Conservation (phyloP, 176 grass and related monocot genomes). For the Aechmea fasciata region DNA sequence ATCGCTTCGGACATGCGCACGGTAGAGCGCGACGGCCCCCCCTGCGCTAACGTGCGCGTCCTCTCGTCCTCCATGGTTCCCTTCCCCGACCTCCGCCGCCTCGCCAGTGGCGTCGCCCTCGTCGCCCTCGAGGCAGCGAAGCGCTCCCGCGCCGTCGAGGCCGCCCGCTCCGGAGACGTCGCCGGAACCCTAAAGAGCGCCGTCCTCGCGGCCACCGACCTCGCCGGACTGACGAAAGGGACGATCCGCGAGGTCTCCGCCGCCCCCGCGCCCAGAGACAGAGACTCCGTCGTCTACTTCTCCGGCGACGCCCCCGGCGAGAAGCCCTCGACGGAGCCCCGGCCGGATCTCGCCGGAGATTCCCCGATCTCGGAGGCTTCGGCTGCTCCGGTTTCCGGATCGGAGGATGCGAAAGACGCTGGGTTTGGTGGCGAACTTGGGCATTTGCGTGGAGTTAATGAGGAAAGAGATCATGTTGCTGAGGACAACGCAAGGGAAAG, state of each 20-base stretch:
- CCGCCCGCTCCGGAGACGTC: constrained; percentile 27
- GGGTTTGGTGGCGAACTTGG: not conserved
- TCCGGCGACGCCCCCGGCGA: not conserved
- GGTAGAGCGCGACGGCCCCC: not conserved
- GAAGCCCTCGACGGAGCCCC: constrained; percentile 19
- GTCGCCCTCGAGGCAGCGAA: constrained; percentile 48
- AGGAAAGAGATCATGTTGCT: not conserved
- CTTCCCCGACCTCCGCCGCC: constrained; percentile 44
- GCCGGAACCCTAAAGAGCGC: constrained; percentile 23
- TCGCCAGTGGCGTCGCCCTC: constrained; percentile 44
- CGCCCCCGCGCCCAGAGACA: constrained; percentile 5
- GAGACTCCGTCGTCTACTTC: constrained; percentile 57
- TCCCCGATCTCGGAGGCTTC: not conserved
- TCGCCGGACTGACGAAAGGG: constrained; percentile 68
- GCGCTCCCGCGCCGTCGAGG: constrained; percentile 3
- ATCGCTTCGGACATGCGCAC: not conserved
- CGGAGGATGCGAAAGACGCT: constrained; percentile 2
- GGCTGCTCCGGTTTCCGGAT: not conserved
- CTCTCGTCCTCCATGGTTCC: constrained; percentile 24
- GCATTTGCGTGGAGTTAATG: not conserved
- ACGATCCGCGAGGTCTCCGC: constrained; percentile 27
- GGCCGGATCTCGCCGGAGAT: constrained; percentile 1
- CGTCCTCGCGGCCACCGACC: constrained; percentile 53
- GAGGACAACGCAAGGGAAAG: not conserved
- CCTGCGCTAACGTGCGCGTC: constrained; percentile 11